These are phyloP conservation scores for Penicillium rolfsii DNA, from an alignment of 2,329 filamentous ascomycete species.

Conservation along the genomic window DNA sequence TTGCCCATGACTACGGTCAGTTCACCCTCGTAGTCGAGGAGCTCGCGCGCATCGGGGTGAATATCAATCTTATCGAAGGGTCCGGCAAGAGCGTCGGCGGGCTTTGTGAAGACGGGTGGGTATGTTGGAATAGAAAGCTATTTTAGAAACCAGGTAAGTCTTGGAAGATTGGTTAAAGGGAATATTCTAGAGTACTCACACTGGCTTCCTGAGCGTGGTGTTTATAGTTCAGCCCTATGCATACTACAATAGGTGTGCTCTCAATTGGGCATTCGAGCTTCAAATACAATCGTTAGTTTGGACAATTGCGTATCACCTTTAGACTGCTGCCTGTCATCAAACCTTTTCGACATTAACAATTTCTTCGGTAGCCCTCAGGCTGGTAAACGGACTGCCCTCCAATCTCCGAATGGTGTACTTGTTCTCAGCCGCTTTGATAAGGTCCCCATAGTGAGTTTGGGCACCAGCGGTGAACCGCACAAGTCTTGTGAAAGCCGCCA, in stretches of 20 bases:
- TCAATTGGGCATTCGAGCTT: conserved; percentile 14
- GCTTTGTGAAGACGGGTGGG: conserved; percentile 28
- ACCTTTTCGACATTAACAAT: conserved; percentile 1
- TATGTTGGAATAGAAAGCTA: conserved; percentile 9
- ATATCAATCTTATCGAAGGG: conserved; percentile 13
- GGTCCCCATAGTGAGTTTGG: conserved; percentile 10
- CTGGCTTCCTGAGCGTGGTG: conserved; percentile 25
- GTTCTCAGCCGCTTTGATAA: conserved; percentile 1
- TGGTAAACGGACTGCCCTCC: conserved; percentile 9
- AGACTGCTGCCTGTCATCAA: background rate
- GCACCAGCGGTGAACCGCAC: conserved; percentile 8
- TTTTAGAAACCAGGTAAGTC: too few species aligned
- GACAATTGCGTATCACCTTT: background rate
- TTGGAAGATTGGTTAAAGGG: background rate
- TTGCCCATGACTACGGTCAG: conserved; percentile 29
- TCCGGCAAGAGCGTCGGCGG: conserved; percentile 11
- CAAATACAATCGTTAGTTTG: background rate
- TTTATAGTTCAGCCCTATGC: conserved; percentile 27
- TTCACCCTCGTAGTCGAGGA: conserved; percentile 26
- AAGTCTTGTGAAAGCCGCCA: conserved; percentile 15
- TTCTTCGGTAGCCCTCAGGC: conserved; percentile 5
- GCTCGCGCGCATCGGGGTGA: conserved; percentile 7
- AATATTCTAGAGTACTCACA: conserved; percentile 7
- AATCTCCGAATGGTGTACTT: conserved; percentile 14
- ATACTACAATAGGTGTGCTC: conserved; percentile 20